Conservation (phyloP, 805 yeast species). For the Saturnispora dispora region DNA sequence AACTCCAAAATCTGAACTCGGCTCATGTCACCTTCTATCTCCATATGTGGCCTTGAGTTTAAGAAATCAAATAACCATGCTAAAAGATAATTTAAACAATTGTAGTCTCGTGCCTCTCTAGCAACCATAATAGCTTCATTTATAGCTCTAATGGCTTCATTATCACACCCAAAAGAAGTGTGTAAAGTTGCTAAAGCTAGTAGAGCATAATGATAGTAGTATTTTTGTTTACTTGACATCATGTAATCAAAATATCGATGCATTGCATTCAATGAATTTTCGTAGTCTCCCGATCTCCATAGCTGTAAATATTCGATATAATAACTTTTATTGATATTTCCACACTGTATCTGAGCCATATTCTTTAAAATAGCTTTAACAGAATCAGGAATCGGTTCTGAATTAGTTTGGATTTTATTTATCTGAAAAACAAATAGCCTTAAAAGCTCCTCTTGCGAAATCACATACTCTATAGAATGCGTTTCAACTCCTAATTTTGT, state of each 20-base stretch:
- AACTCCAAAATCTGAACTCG: constrained; percentile 45
- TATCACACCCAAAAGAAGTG: constrained; percentile 54
- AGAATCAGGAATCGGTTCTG: constrained; percentile 39
- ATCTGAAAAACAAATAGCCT: constrained; percentile 46
- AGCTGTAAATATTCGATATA: constrained; percentile 55
- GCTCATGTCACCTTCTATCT: constrained; percentile 6
- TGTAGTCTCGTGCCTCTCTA: constrained; percentile 69
- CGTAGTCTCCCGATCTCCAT: constrained; percentile 52
- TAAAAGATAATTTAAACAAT: constrained; percentile 61
- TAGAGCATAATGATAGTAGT: constrained; percentile 69
- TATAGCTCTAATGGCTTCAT: constrained; percentile 67
- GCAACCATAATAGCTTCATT: constrained; percentile 86
- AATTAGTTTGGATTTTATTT: constrained; percentile 40
- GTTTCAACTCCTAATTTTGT: neutral
- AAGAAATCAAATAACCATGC: constrained; percentile 69
- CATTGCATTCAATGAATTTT: constrained; percentile 47
- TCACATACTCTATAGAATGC: neutral
- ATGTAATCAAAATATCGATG: constrained; percentile 63
- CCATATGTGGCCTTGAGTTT: constrained; percentile 49
- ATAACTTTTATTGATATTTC: constrained; percentile 37
- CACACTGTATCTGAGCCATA: constrained; percentile 40
- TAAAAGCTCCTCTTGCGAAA: constrained; percentile 43
- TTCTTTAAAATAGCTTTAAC: constrained; percentile 33
- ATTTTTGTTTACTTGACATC: constrained; percentile 55
- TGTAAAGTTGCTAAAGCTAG: constrained; percentile 65